Evolutionary conservation across 768 basidiomycete species (phyloP).

Genomic region (Amanita inopinata): DNA sequence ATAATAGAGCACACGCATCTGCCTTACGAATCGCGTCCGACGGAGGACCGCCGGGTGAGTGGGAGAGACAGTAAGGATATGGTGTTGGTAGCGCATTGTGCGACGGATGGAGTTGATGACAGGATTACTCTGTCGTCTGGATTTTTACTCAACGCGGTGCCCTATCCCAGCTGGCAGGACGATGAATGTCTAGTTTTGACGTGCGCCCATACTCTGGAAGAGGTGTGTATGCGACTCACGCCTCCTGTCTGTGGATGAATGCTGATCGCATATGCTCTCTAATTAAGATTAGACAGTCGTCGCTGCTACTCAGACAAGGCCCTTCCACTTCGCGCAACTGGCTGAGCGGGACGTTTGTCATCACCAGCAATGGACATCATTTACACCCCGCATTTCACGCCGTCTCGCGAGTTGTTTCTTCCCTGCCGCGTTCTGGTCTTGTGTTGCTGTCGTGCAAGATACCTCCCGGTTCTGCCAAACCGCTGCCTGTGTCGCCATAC

Average conservation of each 20-base stretch:
- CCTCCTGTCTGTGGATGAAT: too few relatives aligned
- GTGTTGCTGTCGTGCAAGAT: conserved; percentile 30
- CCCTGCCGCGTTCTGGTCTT: conserved; percentile 52
- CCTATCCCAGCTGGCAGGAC: background rate
- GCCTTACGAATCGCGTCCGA: conserved; percentile 43
- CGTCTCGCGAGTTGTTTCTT: conserved; percentile 37
- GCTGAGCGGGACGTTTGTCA: conserved; percentile 34
- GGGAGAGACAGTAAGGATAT: conserved; percentile 23
- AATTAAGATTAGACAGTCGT: conserved; percentile 23
- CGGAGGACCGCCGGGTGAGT: conserved; percentile 18
- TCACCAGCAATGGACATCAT: conserved; percentile 26
- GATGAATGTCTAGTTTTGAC: conserved; percentile 34
- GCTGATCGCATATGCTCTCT: too few relatives aligned
- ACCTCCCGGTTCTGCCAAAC: conserved; percentile 20
- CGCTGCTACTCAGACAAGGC: conserved; percentile 20
- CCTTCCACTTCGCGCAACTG: conserved; percentile 9
- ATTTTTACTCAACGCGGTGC: conserved; percentile 32
- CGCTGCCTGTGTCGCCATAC: conserved; percentile 56
- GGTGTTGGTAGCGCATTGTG: conserved; percentile 44
- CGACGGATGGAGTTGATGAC: conserved; percentile 24
- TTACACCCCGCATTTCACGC: conserved; percentile 23
- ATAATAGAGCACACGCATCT: conserved; percentile 30
- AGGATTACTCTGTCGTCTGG: conserved; percentile 47
- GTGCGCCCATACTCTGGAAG: conserved; percentile 57
- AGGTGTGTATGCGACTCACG: too few relatives aligned